Base-by-base conservation (phyloP, 371 early-diverging fungal species). In the Racocetra persica region DNA sequence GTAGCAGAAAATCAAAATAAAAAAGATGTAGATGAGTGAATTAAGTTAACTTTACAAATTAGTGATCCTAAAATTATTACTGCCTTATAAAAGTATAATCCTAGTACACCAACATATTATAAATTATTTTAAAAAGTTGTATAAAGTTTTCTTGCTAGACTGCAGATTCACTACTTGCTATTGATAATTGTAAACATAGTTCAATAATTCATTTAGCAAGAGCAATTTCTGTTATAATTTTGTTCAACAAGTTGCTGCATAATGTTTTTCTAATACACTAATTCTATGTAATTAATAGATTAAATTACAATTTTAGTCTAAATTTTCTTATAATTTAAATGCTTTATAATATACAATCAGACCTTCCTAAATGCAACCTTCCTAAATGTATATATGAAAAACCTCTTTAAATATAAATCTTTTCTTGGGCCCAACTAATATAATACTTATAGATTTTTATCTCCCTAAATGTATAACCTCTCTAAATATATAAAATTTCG, bases 221-320 rank as follows among this genome's bases (percentile, higher is more conserved):
- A n/a, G 69, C 45, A n/a, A 45, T 67, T 36, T 67, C n/a, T 38
- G 69, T 41, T n/a, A 38, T 38, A 10, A 67, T 67, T 22, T 67
- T 36, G 1, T 38, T n/a, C 1, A 67, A n/a, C 18, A 36, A 24
- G 38, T 67, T 36, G 3, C 18, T 38, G 18, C 3, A 67, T 20
- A 1, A 22, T 41, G 18, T 41, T 6, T 20, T 20, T 5, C 7
- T 16, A n/a, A 67, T 3, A 41, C 11, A 13, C 4, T 1, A 67
- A 41, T 67, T 36, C 41, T n/a, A 38, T 67, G 20, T 38, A 67
- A 18, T 38, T 0, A 67, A 67, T 67, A 13, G 45, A 5, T 45
- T 8, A 0, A 45, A 8, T 41, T 67, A 10, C 22, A 67, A 22
- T 67, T 41, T 67, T 67, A 24, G 49, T 24, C 41, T 0, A 67